Percentiles rank a stretch among this genome's conserved stretches.
phyloP scores from a whole-genome alignment of 2,329 filamentous ascomycete species.

The Beauveria varroae region DNA sequence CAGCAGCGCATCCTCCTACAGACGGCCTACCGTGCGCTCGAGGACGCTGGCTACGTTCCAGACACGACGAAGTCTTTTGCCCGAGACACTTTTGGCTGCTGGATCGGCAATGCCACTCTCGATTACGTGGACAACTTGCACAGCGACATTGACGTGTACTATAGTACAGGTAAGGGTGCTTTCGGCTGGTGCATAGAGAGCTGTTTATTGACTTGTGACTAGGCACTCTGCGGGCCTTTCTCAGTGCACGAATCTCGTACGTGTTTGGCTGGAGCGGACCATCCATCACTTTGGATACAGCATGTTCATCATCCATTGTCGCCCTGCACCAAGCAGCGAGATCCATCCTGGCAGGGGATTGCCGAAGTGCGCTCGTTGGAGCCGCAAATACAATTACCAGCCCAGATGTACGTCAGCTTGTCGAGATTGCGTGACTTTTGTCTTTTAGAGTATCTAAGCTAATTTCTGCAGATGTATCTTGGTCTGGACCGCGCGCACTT shows the following conservation, averaged over 20 bases:
- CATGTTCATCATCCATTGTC: conserved; percentile 29
- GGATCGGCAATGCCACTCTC: conserved; percentile 17
- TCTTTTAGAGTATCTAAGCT: not conserved
- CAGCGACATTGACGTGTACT: not conserved
- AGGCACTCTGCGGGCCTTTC: conserved; percentile 25
- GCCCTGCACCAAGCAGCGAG: conserved; percentile 26
- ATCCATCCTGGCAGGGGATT: conserved; percentile 23
- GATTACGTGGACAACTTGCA: conserved; percentile 20
- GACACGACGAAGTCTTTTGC: not conserved
- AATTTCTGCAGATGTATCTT: not conserved
- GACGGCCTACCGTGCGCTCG: conserved; percentile 13
- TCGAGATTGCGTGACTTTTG: too few species aligned
- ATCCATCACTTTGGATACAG: conserved; percentile 26
- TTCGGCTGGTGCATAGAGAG: conserved; percentile 8
- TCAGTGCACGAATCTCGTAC: conserved; percentile 26
- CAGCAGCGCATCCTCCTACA: conserved; percentile 14
- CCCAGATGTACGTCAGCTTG: not conserved
- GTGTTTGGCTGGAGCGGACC: conserved; percentile 30
- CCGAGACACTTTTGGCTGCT: conserved; percentile 19
- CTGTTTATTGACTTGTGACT: conserved; percentile 22
- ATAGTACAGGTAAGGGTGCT: conserved; percentile 2
- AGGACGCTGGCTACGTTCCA: conserved; percentile 1
- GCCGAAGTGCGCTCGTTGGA: conserved; percentile 26
- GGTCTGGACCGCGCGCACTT: conserved; percentile 15
- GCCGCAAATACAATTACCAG: conserved; percentile 31